Base-by-base conservation (phyloP, 768 basidiomycete genomes). In the Calocera viscosa region DNA sequence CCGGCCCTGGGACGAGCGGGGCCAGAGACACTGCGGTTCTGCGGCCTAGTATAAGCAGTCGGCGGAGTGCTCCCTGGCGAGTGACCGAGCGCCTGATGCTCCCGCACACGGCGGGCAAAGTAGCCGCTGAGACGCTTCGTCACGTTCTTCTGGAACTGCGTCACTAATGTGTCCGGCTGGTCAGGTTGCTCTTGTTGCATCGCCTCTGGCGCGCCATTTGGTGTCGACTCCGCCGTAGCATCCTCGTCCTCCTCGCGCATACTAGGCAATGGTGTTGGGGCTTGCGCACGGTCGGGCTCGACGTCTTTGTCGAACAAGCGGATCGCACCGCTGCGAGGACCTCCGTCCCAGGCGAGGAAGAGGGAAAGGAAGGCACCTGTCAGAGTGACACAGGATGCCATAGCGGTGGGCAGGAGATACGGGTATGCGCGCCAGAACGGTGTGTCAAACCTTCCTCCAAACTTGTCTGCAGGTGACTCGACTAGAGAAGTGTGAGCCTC, bases 281-380 rank as follows among this genome's bases (percentile, higher is more conserved):
- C 69, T 68, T 35, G 70, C 73, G 70, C 12, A 73, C 71, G 66
- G 12, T 28, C 66, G 22, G 26, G 49, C 24, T 69, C 66, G 30
- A 65, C 69, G 34, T 74, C 73, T 76, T 98, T 97, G 76, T 97
- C 95, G 0, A 82, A 81, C 12, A 99, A 84, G 16, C 84, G 86
- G 68, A 99, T 96, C 0, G 87, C 84, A 2, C 91, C 89, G 70
- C 89, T 84, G 65, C 90, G 83, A 17, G 93, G 89, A 11, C 95
- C 94, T 65, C 92, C 96, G 74, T 99, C 94, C 67, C 82, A 86
- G 19, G 86, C 89, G 47, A 99, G 84, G 81, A 97, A 96, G 70
- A 91, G 85, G 0, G 88, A 87, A 34, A 98, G 80, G 65, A 96
- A 70, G 2, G 91, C 88, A n/a, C 94, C 94, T 43, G 79, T 79